A percentile compares a stretch with the other conserved stretches of the same genome.
phyloP scores from a whole-genome alignment of 768 basidiomycete species.

The Boletus subcaerulescens region DNA sequence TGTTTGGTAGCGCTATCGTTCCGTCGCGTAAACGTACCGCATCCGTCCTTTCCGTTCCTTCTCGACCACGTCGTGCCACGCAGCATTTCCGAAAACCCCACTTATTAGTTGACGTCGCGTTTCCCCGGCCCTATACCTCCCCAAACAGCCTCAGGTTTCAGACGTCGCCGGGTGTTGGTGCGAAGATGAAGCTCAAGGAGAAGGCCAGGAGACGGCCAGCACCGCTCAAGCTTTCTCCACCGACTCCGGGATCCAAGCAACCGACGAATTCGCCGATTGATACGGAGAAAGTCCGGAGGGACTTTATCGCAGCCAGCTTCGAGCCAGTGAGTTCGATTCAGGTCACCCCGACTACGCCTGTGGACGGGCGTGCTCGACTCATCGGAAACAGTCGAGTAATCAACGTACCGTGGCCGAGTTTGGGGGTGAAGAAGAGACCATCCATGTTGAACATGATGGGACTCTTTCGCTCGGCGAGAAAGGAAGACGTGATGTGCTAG shows the following conservation, averaged over 20 bases:
- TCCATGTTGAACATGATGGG: slow-evolving; percentile 29
- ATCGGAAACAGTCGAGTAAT: neutral
- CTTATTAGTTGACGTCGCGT: slow-evolving; percentile 33
- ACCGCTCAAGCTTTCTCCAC: slow-evolving; percentile 39
- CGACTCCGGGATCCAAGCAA: slow-evolving; percentile 30
- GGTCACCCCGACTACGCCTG: neutral
- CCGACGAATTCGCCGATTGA: slow-evolving; percentile 38
- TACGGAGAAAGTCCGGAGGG: slow-evolving; percentile 32
- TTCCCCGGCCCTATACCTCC: slow-evolving; percentile 13
- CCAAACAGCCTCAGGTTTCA: slow-evolving; percentile 14
- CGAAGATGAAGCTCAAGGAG: slow-evolving; percentile 16
- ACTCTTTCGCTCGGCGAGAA: slow-evolving; percentile 30
- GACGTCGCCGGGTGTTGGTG: slow-evolving; percentile 7
- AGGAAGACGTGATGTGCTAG: slow-evolving; percentile 14
- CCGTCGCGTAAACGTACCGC: slow-evolving; percentile 29
- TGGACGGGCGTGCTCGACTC: neutral
- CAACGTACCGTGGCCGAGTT: slow-evolving; percentile 6
- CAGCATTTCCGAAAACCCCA: slow-evolving; percentile 38
- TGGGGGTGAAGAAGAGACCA: slow-evolving; percentile 22
- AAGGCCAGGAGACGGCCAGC: slow-evolving; percentile 41
- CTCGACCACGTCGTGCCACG: slow-evolving; percentile 34
- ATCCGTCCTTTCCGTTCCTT: slow-evolving; percentile 37
- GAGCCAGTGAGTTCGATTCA: slow-evolving; percentile 21
- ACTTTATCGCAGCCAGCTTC: slow-evolving; percentile 47
- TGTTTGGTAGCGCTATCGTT: slow-evolving; percentile 27